phyloP scores from a whole-genome alignment of 768 basidiomycete genomes.

The Panaeolus cyanescens region DNA sequence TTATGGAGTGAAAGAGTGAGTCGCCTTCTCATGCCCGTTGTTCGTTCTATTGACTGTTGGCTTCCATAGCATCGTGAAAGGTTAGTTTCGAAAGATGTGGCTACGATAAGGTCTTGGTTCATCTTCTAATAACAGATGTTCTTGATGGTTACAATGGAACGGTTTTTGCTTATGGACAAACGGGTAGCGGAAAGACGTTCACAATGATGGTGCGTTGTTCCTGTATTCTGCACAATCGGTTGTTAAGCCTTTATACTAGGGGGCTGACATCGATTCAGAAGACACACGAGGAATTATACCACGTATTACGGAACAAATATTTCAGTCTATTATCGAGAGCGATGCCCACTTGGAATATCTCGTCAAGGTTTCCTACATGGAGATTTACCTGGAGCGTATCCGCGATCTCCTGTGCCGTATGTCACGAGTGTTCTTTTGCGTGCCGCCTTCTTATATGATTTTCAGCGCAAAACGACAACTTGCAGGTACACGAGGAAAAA shows the following conservation, averaged over 20 bases:
- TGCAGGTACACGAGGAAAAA: conserved; percentile 99
- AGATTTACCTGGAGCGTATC: conserved; percentile 97
- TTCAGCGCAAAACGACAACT: conserved; percentile 93
- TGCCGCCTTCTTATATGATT: conserved; percentile 5
- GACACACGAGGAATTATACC: conserved; percentile 96
- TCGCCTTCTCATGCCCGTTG: conserved; percentile 15
- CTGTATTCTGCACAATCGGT: conserved; percentile 8
- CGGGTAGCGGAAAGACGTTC: conserved; percentile 89
- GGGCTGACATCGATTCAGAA: conserved; percentile 94
- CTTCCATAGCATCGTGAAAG: conserved; percentile 79
- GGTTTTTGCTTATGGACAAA: conserved; percentile 87
- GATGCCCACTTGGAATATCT: conserved; percentile 96
- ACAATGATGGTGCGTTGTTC: conserved; percentile 87
- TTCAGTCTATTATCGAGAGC: conserved; percentile 95
- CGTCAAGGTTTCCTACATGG: conserved; percentile 99
- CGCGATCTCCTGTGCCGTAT: conserved; percentile 93
- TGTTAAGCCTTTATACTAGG: conserved; percentile 49
- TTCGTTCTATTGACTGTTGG: conserved; percentile 16
- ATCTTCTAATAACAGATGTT: conserved; percentile 64
- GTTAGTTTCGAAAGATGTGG: conserved; percentile 35
- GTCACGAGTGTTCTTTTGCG: conserved; percentile 33
- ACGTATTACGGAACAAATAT: conserved; percentile 98
- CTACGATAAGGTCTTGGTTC: neutral
- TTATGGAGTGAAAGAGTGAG: conserved; percentile 96
- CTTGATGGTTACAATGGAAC: conserved; percentile 99